These are phyloP conservation scores for Jimgerdemannia flammicorona DNA, from an alignment of 192 early-diverging fungal genomes.

Conservation along the genomic window DNA sequence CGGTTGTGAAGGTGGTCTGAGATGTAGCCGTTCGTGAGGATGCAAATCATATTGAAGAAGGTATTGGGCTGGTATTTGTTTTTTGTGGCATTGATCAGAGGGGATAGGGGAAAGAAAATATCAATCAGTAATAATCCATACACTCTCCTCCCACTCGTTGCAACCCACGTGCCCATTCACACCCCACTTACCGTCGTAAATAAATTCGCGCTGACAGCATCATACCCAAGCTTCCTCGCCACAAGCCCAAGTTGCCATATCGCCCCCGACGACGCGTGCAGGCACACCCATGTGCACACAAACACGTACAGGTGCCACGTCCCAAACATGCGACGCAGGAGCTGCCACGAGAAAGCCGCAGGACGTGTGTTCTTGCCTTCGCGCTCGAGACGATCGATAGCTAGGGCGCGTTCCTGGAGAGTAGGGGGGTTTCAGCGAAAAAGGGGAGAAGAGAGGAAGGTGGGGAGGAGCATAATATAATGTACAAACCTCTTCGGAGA, in stretches of 20 bases:
- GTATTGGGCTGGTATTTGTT: conserved; percentile 23
- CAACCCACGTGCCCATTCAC: too few relatives aligned
- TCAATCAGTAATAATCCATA: not conserved
- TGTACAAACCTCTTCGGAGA: conserved; percentile 10
- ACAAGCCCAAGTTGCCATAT: conserved; percentile 26
- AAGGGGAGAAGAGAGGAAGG: not conserved
- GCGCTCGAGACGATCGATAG: conserved; percentile 1
- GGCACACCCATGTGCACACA: conserved; percentile 23
- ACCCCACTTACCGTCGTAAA: conserved; percentile 25
- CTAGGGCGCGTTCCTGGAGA: conserved; percentile 5
- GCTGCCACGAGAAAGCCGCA: not conserved
- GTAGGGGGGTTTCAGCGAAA: not conserved
- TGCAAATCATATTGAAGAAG: conserved; percentile 25
- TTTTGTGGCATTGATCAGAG: not conserved
- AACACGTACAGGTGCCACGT: conserved; percentile 26
- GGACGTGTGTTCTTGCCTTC: conserved; percentile 5
- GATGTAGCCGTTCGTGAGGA: conserved; percentile 26
- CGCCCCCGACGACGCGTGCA: conserved; percentile 25
- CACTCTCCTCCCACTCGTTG: too few relatives aligned
- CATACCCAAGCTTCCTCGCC: conserved; percentile 30
- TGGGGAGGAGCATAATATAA: not conserved
- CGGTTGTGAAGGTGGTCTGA: conserved; percentile 24
- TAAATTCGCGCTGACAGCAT: conserved; percentile 28
- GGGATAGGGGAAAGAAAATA: not conserved
- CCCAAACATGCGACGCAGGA: conserved; percentile 3